phyloP scores from a whole-genome alignment of 495 filamentous ascomycete species.

The Pyronema domesticum region DNA sequence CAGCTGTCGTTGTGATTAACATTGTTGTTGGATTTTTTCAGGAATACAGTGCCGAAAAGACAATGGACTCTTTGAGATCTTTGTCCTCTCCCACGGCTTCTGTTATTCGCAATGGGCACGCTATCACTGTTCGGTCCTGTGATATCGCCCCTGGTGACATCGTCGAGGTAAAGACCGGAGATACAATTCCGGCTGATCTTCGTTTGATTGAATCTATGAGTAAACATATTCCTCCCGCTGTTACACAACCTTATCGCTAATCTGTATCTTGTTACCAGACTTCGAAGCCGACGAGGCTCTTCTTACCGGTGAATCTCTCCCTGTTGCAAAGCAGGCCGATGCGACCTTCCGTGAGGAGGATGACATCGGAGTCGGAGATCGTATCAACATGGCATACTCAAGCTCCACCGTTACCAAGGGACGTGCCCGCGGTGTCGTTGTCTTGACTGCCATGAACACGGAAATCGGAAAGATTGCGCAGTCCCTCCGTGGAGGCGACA shows the following conservation, averaged over 20 bases:
- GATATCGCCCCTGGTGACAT: conserved; percentile 73
- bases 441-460: conserved; percentile 30
- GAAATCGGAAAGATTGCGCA: conserved; percentile 34
- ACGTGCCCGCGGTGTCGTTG: conserved; percentile 31
- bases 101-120: conserved; percentile 54
- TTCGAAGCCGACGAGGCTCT: conserved; percentile 35
- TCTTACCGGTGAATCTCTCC: conserved; percentile 33
- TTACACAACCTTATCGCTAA: conserved; percentile 34
- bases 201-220: conserved; percentile 56
- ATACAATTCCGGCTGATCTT: conserved; percentile 64
- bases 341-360: conserved; percentile 25
- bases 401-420: conserved; percentile 34
- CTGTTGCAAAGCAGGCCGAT: conserved; percentile 27
- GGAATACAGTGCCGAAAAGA: conserved; percentile 57
- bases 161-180: conserved; percentile 61
- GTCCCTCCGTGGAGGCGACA: conserved; percentile 28
- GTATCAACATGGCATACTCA: conserved; percentile 33
- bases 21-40: conserved; percentile 52
- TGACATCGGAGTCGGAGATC: conserved; percentile 28
- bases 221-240: conserved; percentile 25
- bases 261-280: conserved; percentile 25
- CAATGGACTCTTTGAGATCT: conserved; percentile 50
- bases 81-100: conserved; percentile 57
- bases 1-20: conserved; percentile 47
- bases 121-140: conserved; percentile 45